Evolutionary conservation across 768 basidiomycete species (phyloP).

Genomic region (Inosperma sp.): DNA sequence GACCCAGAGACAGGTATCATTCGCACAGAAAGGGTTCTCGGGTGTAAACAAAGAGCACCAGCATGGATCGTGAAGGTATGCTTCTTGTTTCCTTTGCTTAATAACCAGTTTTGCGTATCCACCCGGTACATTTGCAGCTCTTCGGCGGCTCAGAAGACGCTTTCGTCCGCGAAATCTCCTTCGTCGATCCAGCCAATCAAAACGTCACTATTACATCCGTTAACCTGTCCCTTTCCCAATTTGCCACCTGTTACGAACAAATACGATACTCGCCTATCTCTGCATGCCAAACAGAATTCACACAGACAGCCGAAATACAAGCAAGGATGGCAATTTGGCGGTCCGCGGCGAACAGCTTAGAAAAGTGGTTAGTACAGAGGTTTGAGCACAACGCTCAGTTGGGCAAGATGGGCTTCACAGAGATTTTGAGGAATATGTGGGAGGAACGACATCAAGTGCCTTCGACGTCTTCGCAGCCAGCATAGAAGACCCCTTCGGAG

Average conservation of each 20-base stretch:
- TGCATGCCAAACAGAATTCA: constrained; percentile 60
- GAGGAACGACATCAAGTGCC: constrained; percentile 57
- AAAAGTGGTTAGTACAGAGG: constrained; percentile 80
- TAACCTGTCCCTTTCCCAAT: constrained; percentile 93
- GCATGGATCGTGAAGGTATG: constrained; percentile 89
- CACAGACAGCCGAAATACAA: constrained; percentile 90
- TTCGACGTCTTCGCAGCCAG: constrained; percentile 13
- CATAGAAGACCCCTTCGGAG: not conserved
- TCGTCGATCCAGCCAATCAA: constrained; percentile 80
- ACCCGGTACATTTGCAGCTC: constrained; percentile 49
- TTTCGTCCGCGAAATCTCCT: constrained; percentile 91
- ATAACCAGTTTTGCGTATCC: constrained; percentile 6
- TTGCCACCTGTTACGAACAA: constrained; percentile 86
- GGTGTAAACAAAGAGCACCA: constrained; percentile 90
- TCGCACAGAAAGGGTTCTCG: constrained; percentile 84
- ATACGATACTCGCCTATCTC: constrained; percentile 81
- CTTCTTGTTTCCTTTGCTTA: constrained; percentile 8
- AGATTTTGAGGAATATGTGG: constrained; percentile 77
- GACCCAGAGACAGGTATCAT: constrained; percentile 84
- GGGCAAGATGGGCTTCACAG: constrained; percentile 86
- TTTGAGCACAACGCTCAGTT: constrained; percentile 90
- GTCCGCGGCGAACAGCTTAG: constrained; percentile 75
- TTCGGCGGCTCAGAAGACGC: constrained; percentile 93
- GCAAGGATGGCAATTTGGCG: constrained; percentile 78
- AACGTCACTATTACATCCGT: constrained; percentile 83